Conservation (phyloP, 2,329 filamentous ascomycete species). For the Chrysoporthe puriensis region DNA sequence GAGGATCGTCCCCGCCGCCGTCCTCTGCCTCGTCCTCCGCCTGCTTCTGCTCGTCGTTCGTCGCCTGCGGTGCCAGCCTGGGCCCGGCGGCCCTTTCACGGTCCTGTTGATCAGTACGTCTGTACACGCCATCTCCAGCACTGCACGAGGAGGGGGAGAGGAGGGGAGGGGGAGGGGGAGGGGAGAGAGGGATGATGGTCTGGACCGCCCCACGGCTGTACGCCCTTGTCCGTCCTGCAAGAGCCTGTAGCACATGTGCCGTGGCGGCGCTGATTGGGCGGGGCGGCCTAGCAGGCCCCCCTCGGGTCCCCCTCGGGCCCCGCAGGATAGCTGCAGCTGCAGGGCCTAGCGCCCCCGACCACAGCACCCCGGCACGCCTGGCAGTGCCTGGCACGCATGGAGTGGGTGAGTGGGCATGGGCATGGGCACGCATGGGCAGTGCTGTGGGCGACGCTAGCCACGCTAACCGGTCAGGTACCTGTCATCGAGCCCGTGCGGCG, state of each 20-base stretch:
- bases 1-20: too few relatives aligned
- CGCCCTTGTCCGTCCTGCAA: background rate
- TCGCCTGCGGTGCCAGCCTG: too few relatives aligned
- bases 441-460: background rate
- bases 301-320: background rate
- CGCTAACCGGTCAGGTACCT: background rate
- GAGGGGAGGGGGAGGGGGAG: background rate
- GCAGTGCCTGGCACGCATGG: too few relatives aligned
- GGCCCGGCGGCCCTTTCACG: too few relatives aligned
- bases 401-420: too few relatives aligned
- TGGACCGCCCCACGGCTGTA: background rate
- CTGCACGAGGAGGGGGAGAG: background rate
- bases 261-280: background rate
- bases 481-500: background rate
- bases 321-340: constrained; percentile 11
- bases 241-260: background rate
- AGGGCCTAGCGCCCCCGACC: background rate
- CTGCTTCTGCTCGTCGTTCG: too few relatives aligned
- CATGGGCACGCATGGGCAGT: too few relatives aligned
- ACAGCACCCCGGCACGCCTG: too few relatives aligned
- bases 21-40: too few relatives aligned
- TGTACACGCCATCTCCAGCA: too few relatives aligned
- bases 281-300: background rate
- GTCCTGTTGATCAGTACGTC: too few relatives aligned
- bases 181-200: background rate